Conservation (phyloP, 805 yeast genomes). For the Hanseniaspora lindneri region DNA sequence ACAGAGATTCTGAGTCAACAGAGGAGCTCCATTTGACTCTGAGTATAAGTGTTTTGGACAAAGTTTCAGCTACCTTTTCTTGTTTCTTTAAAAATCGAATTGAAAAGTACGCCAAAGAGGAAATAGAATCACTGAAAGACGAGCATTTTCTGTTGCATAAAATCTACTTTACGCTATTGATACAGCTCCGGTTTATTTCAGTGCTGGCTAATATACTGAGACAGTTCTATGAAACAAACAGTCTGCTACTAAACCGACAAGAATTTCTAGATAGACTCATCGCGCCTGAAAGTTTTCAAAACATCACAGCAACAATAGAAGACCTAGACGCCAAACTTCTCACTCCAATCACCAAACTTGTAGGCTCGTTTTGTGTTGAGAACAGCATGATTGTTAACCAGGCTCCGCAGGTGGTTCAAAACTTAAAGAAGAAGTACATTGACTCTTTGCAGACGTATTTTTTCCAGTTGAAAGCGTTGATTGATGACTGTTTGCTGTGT, state of each 20-base stretch:
- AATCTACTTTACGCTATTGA: slow-evolving; percentile 30
- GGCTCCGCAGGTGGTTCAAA: background rate
- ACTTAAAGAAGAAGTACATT: background rate
- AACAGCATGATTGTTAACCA: slow-evolving; percentile 13
- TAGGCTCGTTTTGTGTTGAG: slow-evolving; percentile 7
- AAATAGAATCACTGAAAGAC: background rate
- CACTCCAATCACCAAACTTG: background rate
- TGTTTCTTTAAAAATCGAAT: slow-evolving; percentile 11
- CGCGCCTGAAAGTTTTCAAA: background rate
- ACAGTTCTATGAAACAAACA: slow-evolving; percentile 25
- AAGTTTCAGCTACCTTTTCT: slow-evolving; percentile 23
- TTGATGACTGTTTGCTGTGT: background rate
- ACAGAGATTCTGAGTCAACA: background rate
- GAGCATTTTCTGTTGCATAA: slow-evolving; percentile 32
- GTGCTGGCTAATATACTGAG: slow-evolving; percentile 21
- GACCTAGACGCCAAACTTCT: background rate
- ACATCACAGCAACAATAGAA: background rate
- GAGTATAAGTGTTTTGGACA: slow-evolving; percentile 23
- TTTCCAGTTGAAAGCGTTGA: background rate
- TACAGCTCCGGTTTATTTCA: slow-evolving; percentile 19
- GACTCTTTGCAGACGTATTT: background rate
- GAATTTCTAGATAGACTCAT: background rate
- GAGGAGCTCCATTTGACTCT: background rate
- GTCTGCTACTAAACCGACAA: slow-evolving; percentile 18
- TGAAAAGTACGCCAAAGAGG: background rate